A percentile compares a stretch with the other conserved stretches of the same genome.
phyloP scores from a whole-genome alignment of 495 filamentous ascomycete species.

The Talaromyces thailandensis region DNA sequence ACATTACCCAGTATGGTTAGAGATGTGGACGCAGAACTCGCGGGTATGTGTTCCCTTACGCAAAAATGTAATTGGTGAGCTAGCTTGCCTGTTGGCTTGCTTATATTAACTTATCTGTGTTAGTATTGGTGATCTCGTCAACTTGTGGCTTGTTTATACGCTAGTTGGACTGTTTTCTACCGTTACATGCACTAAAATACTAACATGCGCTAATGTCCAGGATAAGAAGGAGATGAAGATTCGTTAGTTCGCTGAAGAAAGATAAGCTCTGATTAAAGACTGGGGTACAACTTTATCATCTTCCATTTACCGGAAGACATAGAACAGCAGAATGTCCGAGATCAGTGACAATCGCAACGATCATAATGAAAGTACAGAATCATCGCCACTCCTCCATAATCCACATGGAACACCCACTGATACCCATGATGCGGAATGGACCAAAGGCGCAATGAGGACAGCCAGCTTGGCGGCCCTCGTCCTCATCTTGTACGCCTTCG shows the following conservation, averaged over 20 bases:
- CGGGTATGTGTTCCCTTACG: too few species aligned
- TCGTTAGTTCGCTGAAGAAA: not conserved
- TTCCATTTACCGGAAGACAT: not conserved
- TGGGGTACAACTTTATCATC: not conserved
- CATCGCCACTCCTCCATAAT: not conserved
- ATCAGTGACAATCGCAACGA: not conserved
- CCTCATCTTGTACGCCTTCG: not conserved
- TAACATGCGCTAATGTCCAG: not conserved
- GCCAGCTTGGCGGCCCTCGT: not conserved
- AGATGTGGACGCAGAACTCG: too few species aligned
- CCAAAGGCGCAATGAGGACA: not conserved
- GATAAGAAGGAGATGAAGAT: not conserved
- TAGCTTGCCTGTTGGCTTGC: not conserved
- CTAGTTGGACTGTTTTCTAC: not conserved
- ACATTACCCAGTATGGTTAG: too few species aligned
- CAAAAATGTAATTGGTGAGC: not conserved
- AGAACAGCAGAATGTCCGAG: not conserved
- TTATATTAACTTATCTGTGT: not conserved
- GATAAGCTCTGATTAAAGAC: not conserved
- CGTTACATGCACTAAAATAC: not conserved
- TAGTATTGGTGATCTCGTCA: not conserved
- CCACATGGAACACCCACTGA: too few species aligned
- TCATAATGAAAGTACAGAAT: not conserved
- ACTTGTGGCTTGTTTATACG: not conserved
- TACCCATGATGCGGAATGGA: not conserved